A percentile compares a stretch with the other conserved stretches of the same genome.
Conservation (phyloP, 1,284 basidiomycete genomes). For the Boletus mariae region DNA sequence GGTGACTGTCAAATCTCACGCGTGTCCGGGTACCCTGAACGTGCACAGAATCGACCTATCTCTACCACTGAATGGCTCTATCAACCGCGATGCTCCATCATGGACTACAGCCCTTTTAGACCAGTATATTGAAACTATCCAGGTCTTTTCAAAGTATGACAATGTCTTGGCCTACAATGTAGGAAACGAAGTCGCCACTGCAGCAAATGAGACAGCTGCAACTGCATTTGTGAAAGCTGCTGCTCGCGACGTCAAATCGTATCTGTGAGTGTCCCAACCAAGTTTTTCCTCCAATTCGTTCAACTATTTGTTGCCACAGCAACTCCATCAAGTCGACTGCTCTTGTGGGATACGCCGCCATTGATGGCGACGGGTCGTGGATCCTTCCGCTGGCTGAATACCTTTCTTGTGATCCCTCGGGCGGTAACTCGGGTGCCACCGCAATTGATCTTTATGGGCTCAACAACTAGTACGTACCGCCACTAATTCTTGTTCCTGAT, state of each 20-base stretch:
- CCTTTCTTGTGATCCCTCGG: conserved; percentile 70
- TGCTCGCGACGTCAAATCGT: conserved; percentile 83
- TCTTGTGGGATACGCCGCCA: conserved; percentile 83
- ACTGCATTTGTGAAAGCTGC: conserved; percentile 88
- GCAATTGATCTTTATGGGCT: conserved; percentile 84
- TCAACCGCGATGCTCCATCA: conserved; percentile 69
- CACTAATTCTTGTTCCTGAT: background rate
- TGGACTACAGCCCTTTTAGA: conserved; percentile 86
- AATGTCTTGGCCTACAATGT: conserved; percentile 84
- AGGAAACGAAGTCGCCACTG: conserved; percentile 84
- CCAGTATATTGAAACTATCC: conserved; percentile 75
- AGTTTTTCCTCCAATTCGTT: background rate
- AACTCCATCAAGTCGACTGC: conserved; percentile 63
- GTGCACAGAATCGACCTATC: conserved; percentile 72
- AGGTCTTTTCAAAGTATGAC: conserved; percentile 77
- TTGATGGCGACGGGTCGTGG: conserved; percentile 70
- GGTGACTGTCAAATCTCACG: background rate
- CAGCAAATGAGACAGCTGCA: conserved; percentile 54
- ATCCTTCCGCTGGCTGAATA: conserved; percentile 73
- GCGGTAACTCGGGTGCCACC: conserved; percentile 51
- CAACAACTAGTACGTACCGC: conserved; percentile 65
- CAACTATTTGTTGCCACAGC: conserved; percentile 33
- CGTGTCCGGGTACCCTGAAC: conserved; percentile 5
- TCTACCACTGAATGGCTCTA: conserved; percentile 82
- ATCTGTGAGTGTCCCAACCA: conserved; percentile 53